Conservation (phyloP, 805 yeast genomes). For the Myxozyma sirexii region DNA sequence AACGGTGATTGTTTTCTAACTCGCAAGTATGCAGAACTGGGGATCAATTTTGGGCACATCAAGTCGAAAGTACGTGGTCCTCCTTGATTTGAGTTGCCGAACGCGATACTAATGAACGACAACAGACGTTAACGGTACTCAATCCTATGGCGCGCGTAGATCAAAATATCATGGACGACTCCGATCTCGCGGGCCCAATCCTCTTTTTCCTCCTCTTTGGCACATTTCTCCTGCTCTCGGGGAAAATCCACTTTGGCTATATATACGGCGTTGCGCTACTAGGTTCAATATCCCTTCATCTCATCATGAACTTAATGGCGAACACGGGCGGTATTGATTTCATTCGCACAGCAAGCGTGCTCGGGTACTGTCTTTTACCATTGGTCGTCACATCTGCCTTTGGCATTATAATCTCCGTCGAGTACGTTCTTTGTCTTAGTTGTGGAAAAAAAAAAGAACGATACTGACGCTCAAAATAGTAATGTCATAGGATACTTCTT, state of each 20-base stretch:
- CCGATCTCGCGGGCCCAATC: slow-evolving; percentile 94
- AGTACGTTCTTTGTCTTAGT: slow-evolving; percentile 41
- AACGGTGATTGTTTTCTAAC: neutral
- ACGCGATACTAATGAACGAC: too few species aligned
- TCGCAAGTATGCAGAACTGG: slow-evolving; percentile 57
- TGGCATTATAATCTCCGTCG: slow-evolving; percentile 67
- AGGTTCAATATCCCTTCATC: slow-evolving; percentile 84
- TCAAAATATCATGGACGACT: slow-evolving; percentile 78
- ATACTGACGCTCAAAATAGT: slow-evolving; percentile 23
- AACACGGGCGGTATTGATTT: slow-evolving; percentile 47
- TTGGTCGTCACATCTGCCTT: slow-evolving; percentile 75
- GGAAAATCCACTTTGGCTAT: slow-evolving; percentile 95
- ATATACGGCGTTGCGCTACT: slow-evolving; percentile 93
- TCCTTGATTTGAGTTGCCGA: neutral
- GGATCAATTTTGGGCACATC: slow-evolving; percentile 88
- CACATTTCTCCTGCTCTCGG: slow-evolving; percentile 73
- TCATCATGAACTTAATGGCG: slow-evolving; percentile 85
- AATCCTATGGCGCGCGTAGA: slow-evolving; percentile 71
- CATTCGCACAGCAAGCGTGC: slow-evolving; percentile 79
- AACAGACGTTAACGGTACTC: slow-evolving; percentile 75
- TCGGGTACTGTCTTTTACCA: slow-evolving; percentile 93
- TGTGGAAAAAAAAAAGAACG: neutral
- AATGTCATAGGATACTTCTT: slow-evolving; percentile 71
- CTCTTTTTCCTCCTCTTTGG: slow-evolving; percentile 88
- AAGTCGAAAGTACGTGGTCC: slow-evolving; percentile 53